A percentile compares a stretch with the other conserved stretches of the same genome.
Evolutionary conservation across 441 rosid species (phyloP).

Genomic region (Croton laevigatus): DNA sequence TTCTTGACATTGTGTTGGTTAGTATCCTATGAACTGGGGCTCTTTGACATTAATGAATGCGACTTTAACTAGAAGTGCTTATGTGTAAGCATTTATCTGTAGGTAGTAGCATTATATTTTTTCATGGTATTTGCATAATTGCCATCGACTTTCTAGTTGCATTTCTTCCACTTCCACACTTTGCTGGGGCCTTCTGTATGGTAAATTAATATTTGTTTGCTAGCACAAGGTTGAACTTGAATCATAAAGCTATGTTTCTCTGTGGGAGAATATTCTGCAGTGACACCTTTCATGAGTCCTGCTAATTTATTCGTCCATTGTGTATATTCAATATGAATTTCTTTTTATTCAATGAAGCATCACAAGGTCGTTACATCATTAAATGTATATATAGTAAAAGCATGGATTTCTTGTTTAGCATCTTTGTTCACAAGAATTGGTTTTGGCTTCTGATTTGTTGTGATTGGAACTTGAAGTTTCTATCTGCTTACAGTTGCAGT

Average conservation of each 20-base stretch:
- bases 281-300: not conserved
- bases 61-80: conserved; percentile 8
- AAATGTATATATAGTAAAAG: too few relatives aligned
- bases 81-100: too few relatives aligned
- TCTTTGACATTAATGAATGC: not conserved
- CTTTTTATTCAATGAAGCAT: not conserved
- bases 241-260: not conserved
- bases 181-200: not conserved
- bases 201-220: not conserved
- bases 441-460: too few relatives aligned
- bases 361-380: not conserved
- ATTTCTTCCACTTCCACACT: not conserved
- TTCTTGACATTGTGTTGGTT: conserved; percentile 94
- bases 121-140: not conserved
- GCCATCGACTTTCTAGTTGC: conserved; percentile 3
- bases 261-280: not conserved
- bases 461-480: conserved; percentile 19
- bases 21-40: conserved; percentile 29
- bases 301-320: not conserved
- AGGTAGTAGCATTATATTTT: not conserved
- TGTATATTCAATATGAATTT: not conserved
- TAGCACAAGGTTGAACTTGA: not conserved
- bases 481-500: conserved; percentile 27
- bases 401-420: too few relatives aligned
- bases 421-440: too few relatives aligned